Conservation (phyloP, 805 yeast species). For the Wickerhamiella lipophila region DNA sequence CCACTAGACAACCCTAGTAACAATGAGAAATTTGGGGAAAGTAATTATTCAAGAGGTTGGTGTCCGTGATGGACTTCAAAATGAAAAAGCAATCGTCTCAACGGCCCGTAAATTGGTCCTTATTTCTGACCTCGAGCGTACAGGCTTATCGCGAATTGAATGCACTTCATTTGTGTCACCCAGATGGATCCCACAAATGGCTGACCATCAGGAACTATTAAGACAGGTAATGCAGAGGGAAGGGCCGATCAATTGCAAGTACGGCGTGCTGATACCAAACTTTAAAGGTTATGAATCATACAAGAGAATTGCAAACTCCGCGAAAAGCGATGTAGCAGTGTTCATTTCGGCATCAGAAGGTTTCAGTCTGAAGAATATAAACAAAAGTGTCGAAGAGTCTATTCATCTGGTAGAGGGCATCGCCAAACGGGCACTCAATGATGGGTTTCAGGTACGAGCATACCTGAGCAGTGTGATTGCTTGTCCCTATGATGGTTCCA, state of each 20-base stretch:
- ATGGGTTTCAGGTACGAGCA: slow-evolving; percentile 23
- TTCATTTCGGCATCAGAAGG: slow-evolving; percentile 27
- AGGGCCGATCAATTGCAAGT: background rate
- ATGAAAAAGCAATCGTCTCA: slow-evolving; percentile 22
- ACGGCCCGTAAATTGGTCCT: slow-evolving; percentile 24
- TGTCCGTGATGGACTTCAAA: slow-evolving; percentile 28
- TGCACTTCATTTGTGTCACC: slow-evolving; percentile 28
- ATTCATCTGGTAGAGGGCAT: slow-evolving; percentile 16
- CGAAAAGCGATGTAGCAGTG: slow-evolving; percentile 23
- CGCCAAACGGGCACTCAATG: slow-evolving; percentile 18
- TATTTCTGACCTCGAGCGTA: slow-evolving; percentile 20
- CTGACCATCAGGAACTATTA: slow-evolving; percentile 21
- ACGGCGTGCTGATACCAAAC: slow-evolving; percentile 24
- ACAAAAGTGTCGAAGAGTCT: slow-evolving; percentile 24
- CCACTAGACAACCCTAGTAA: no score
- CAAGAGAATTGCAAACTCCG: slow-evolving; percentile 17
- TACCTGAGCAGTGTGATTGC: slow-evolving; percentile 27
- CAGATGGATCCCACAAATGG: slow-evolving; percentile 30
- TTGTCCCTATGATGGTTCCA: slow-evolving; percentile 27
- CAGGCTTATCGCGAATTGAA: slow-evolving; percentile 24
- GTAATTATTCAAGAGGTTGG: slow-evolving; percentile 25
- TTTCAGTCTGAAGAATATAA: slow-evolving; percentile 25
- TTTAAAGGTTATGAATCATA: slow-evolving; percentile 24
- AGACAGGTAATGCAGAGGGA: background rate
- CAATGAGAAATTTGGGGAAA: background rate